Percentiles rank a stretch among this genome's conserved stretches.
Evolutionary conservation across 352 stramenopile species (phyloP).

Genomic region (Phytophthora foliorum): DNA sequence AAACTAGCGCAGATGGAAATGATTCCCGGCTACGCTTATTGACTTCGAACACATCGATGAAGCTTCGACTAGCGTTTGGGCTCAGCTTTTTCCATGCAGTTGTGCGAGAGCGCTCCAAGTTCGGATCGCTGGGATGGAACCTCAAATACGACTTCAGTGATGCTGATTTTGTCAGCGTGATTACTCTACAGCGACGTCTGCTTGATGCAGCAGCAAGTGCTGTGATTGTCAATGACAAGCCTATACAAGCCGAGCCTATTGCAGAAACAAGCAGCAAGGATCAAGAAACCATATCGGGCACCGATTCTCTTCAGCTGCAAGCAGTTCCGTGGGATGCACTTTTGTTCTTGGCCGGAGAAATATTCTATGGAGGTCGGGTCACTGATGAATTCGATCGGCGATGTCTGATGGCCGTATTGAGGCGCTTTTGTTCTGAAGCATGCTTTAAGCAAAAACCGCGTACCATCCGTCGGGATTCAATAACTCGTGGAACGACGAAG

Average conservation of each 20-base stretch:
- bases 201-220: constrained; percentile 35
- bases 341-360: constrained; percentile 81
- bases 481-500: not conserved
- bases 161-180: constrained; percentile 77
- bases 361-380: constrained; percentile 85
- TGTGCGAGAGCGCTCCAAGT: constrained; percentile 80
- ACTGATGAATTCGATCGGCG: constrained; percentile 87
- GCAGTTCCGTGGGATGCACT: constrained; percentile 80
- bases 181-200: constrained; percentile 65
- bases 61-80: constrained; percentile 74
- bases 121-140: constrained; percentile 83
- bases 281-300: not conserved
- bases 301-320: not conserved
- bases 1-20: constrained; percentile 5
- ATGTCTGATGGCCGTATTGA: constrained; percentile 74
- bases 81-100: constrained; percentile 86
- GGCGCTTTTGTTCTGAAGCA: constrained; percentile 62
- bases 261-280: not conserved
- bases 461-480: constrained; percentile 4
- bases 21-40: not conserved
- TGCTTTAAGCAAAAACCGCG: constrained; percentile 10
- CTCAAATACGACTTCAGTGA: constrained; percentile 84
- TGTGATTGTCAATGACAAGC: not conserved
- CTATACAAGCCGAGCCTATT: not conserved
- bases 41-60: constrained; percentile 20